Base-by-base conservation (phyloP, 805 yeast genomes). In the Candida boleticola region DNA sequence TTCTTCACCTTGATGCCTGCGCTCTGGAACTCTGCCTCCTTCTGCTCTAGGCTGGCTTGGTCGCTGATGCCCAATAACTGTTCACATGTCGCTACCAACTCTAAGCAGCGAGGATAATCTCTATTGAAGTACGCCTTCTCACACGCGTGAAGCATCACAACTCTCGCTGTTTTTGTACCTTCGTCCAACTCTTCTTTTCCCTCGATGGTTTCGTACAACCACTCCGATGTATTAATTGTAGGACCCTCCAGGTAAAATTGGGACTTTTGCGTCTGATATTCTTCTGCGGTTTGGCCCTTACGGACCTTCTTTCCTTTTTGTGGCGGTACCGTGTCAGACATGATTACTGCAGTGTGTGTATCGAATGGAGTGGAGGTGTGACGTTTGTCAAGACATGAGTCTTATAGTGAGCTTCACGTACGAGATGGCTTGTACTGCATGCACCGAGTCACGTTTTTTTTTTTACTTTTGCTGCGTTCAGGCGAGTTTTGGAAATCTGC, bases 241-340 rank as follows among this genome's bases (percentile, higher is more conserved):
- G 95, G 93, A 0, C 95, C 95, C 0, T 66, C 55, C 0, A 50
- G 37, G 47, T 60, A 61, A 54, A 79, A 88, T 52, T 73, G 76
- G 2, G 48, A 47, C 46, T 66, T 64, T 58, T 89, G 92, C 6
- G 45, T 54, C 26, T 55, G 62, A 49, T 64, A 89, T 43, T 77
- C 85, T 41, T 82, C 90, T 32, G 79, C 80, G 0, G 83, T 54
- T 55, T 89, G 97, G 0, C 81, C 82, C 52, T 85, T 87, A 32
- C 96, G 73, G 20, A 71, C 58, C 42, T 71, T 74, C 30, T 39
- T 45, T 5, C 38, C 23, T 27, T 41, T 44, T 25, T 27, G 25
- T 18, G 13, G 25, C 5, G n/a, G 5, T 5, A 23, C 11, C 7
- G 27, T 7, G 11, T 7, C 27, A 23, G 27, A 23, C 27, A 23